Conservation (phyloP, 306 rosid species). For the Canavalia ensiformis region DNA sequence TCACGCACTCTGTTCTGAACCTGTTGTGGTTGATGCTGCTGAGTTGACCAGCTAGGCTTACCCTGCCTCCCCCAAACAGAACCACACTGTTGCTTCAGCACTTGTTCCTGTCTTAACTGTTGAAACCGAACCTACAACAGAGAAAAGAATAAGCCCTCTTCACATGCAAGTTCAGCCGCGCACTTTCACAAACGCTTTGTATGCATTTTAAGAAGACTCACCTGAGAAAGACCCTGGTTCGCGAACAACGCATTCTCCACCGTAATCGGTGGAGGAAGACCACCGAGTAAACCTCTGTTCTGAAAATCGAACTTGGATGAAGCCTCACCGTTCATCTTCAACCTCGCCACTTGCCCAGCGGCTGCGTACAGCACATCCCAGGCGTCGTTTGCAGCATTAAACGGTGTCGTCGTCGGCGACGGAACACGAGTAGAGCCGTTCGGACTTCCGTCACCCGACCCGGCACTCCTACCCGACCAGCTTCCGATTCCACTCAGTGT, state of each 20-base stretch:
- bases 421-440: conserved; percentile 70
- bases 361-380: conserved; percentile 86
- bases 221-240: conserved; percentile 47
- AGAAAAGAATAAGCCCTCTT: too few species aligned
- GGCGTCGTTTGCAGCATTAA: conserved; percentile 57
- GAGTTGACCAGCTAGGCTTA: conserved; percentile 55
- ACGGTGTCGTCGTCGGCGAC: conserved; percentile 84
- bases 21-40: conserved; percentile 56
- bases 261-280: conserved; percentile 29
- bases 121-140: conserved; percentile 41
- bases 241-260: conserved; percentile 45
- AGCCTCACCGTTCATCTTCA: conserved; percentile 61
- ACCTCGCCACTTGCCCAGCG: conserved; percentile 83
- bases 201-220: neutral
- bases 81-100: conserved; percentile 51
- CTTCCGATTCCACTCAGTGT: conserved; percentile 76
- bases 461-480: conserved; percentile 69
- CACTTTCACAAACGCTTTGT: neutral
- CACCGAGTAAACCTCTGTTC: conserved; percentile 51
- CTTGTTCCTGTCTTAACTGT: conserved; percentile 47
- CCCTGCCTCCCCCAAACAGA: conserved; percentile 60
- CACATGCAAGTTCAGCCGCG: neutral
- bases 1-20: conserved; percentile 57
- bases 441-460: conserved; percentile 78
- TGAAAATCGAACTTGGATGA: conserved; percentile 37